Evolutionary conservation across 2,329 filamentous ascomycete genomes (phyloP), one percentile per base, ranked within the genome.

Genomic region (Capronia coronata): DNA sequence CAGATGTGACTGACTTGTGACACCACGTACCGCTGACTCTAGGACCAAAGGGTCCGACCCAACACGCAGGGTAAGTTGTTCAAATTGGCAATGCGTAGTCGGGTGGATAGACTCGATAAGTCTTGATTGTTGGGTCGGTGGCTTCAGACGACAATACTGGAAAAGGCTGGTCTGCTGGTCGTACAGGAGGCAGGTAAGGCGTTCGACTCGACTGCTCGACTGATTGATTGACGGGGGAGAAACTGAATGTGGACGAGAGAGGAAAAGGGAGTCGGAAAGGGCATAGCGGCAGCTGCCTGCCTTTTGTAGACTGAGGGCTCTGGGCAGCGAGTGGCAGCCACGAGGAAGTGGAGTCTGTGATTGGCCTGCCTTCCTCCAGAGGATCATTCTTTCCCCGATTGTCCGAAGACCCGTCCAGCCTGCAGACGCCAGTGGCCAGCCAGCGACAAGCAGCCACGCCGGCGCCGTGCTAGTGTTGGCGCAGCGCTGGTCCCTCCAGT

Each of bases 201-300:
- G 25, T 27, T 27, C 6, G 25, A 27, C 25, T 27, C 25, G 25
- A 27, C 10, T 27, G 25, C 29, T 32, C 13, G 13, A 32, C 29
- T 32, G 35, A 38, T n/a, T 41, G 38, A 41, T 41, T 41, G 38
- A 41, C 23, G 38, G 38, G n/a, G 19, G 38, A 27, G 38, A n/a
- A 40, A 34, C 23, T 32, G 49, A 44, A 48, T 27, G 45, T 56
- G 54, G 54, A 56, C 54, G 51, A 56, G 54, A 56, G 54, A 56
- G 54, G 54, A 56, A 56, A 56, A 56, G 49, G 50, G 54, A 56
- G 41, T 56, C 54, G 51, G 54, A 56, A 56, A 56, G 54, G 54
- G 54, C 50, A 56, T 56, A 56, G 54, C 51, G 54, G 54, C 54
- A 50, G 44, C 48, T 54, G 50, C 54, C 51, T 56, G 51, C 54